Base-by-base conservation (phyloP, 805 yeast genomes). In the Metschnikowia sp. region DNA sequence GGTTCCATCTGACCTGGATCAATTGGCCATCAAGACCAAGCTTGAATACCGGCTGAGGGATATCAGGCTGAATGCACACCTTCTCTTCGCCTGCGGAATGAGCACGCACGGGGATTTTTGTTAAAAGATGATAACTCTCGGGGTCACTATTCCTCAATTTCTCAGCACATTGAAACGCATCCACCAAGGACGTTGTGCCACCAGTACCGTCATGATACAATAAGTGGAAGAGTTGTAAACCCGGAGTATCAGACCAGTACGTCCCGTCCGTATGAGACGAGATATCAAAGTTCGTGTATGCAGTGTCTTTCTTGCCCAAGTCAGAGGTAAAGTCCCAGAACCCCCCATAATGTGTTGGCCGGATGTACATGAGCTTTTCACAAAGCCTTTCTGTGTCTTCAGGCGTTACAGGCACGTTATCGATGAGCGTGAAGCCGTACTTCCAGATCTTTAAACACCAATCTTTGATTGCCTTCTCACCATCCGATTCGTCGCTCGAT, bases 321-420 rank as follows among this genome's bases (percentile, higher is more conserved):
- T 84, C 86, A 4, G 86, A 75, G 10, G 89, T 84, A 63, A 84
- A 84, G 59, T 83, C 88, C 88, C 89, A 84, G 65, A 84, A 83
- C 1, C 86, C 88, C n/a, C 88, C 89, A 54, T 84, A 84, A 59
- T 84, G 90, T 2, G 90, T 84, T 26, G 82, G 82, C 36, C 86
- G 69, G 41, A 83, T 77, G 59, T 79, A 82, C 46, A 82, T 74
- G 51, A 84, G 75, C 54, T 78, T 65, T 52, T 81, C 80, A 46
- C 82, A 76, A 49, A 84, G 69, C 51, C 66, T 64, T 55, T 83
- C 76, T 2, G 90, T 84, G 18, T 70, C 83, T 52, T 77, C 79
- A 1, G 86, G 79, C 12, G 72, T 69, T 4, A 72, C 79, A 1
- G 88, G 89, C 18, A 81, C 84, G 51, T 78, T 74, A 42, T 81